Conservation (phyloP, 2,329 filamentous ascomycete genomes). For the Orbilia oligospora region DNA sequence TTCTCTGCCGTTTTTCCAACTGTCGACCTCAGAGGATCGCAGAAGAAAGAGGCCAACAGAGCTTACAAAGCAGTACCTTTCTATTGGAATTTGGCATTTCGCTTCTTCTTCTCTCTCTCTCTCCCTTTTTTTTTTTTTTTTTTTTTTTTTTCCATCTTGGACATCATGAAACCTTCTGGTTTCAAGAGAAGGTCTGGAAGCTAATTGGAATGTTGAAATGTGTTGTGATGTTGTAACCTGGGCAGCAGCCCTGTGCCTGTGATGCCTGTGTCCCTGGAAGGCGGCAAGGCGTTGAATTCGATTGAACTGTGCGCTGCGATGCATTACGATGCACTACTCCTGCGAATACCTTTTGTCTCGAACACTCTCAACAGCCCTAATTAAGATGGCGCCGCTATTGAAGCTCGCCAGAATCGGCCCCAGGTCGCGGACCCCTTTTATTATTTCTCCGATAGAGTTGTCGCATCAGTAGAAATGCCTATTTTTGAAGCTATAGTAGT, state of each 20-base stretch:
- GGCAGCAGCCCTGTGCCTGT: background rate
- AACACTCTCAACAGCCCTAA: background rate
- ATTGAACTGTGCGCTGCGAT: too few relatives aligned
- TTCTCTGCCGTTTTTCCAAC: background rate
- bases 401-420: background rate
- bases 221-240: conserved; percentile 22
- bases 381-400: conserved; percentile 22
- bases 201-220: background rate
- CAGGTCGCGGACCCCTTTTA: conserved; percentile 8
- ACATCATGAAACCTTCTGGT: background rate
- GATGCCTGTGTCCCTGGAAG: too few relatives aligned
- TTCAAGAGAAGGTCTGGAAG: background rate
- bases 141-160: background rate
- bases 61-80: background rate
- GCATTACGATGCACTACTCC: too few relatives aligned
- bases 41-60: background rate
- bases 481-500: conserved; percentile 1
- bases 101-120: too few relatives aligned
- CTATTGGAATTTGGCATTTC: background rate
- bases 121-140: too few relatives aligned
- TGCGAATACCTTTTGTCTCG: background rate
- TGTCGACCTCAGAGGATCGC: background rate
- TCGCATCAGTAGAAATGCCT: conserved; percentile 21
- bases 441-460: conserved; percentile 30
- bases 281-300: background rate